These are phyloP conservation scores for Neonectria coccinea DNA, from an alignment of 2,329 filamentous ascomycete genomes.

Conservation along the genomic window DNA sequence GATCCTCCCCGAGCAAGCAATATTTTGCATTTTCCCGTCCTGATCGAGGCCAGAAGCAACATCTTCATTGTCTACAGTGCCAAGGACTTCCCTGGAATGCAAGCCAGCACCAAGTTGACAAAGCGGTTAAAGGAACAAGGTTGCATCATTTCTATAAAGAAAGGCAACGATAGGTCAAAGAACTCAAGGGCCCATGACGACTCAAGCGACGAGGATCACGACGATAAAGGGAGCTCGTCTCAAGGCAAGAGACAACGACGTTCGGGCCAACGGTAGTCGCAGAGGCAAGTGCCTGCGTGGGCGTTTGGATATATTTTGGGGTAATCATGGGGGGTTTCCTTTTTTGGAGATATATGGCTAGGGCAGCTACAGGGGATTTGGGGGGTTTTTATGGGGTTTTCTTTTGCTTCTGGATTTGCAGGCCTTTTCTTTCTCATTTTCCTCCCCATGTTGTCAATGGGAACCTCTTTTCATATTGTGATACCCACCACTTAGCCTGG, in stretches of 20 bases:
- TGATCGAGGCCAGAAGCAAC: conserved; percentile 70
- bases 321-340: background rate
- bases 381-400: background rate
- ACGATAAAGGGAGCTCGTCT: conserved; percentile 40
- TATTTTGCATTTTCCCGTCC: conserved; percentile 60
- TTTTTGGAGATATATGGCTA: conserved; percentile 28
- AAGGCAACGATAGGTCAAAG: conserved; percentile 76
- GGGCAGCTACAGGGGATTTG: conserved; percentile 22
- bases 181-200: conserved; percentile 54
- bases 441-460: conserved; percentile 6
- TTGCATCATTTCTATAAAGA: conserved; percentile 87
- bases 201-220: conserved; percentile 59
- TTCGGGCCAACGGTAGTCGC: conserved; percentile 32
- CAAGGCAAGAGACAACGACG: conserved; percentile 43
- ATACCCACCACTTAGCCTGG: conserved; percentile 35
- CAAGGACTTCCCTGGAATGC: conserved; percentile 89
- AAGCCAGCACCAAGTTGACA: conserved; percentile 78
- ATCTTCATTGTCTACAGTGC: conserved; percentile 85
- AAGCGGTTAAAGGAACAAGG: conserved; percentile 82
- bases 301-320: conserved; percentile 33
- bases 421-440: conserved; percentile 4
- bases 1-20: conserved; percentile 68
- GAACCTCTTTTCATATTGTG: conserved; percentile 18
- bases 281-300: conserved; percentile 24
- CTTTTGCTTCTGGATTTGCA: background rate